phyloP scores from a whole-genome alignment of 805 yeast species.

The Wickerhamiella parazyma region DNA sequence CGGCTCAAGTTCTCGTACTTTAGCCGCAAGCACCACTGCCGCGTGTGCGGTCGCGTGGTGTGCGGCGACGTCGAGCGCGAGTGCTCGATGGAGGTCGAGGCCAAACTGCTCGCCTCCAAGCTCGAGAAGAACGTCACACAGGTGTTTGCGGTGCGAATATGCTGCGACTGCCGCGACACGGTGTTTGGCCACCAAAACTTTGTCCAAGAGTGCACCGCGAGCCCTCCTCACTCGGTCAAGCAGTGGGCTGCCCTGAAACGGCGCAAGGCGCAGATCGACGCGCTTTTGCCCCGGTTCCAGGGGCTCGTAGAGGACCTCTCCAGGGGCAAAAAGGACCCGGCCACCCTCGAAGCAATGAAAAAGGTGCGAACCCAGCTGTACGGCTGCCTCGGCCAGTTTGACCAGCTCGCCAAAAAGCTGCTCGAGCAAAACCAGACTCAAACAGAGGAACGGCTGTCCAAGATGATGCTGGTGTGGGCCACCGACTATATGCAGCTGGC shows the following conservation, averaged over 20 bases:
- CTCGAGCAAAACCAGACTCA: slow-evolving; percentile 26
- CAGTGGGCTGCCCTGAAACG: slow-evolving; percentile 32
- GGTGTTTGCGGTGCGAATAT: slow-evolving; percentile 37
- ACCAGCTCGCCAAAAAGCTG: slow-evolving; percentile 34
- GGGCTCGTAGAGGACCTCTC: slow-evolving; percentile 27
- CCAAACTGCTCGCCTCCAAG: slow-evolving; percentile 26
- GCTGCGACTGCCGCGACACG: slow-evolving; percentile 52
- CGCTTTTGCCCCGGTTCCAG: slow-evolving; percentile 34
- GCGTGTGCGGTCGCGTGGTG: slow-evolving; percentile 72
- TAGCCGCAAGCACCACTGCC: slow-evolving; percentile 75
- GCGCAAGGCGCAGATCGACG: slow-evolving; percentile 28
- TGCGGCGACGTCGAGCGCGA: slow-evolving; percentile 51
- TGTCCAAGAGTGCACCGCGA: slow-evolving; percentile 27
- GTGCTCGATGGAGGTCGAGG: slow-evolving; percentile 65
- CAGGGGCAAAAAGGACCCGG: slow-evolving; percentile 19
- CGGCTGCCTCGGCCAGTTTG: slow-evolving; percentile 39
- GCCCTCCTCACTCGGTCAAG: slow-evolving; percentile 29
- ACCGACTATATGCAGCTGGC: slow-evolving; percentile 52
- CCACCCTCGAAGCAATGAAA: slow-evolving; percentile 7
- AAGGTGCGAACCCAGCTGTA: slow-evolving; percentile 33
- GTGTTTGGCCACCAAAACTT: slow-evolving; percentile 46
- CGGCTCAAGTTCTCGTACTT: slow-evolving; percentile 40
- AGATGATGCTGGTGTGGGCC: slow-evolving; percentile 44
- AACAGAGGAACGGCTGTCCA: slow-evolving; percentile 36
- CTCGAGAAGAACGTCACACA: slow-evolving; percentile 13